These are phyloP conservation scores for Suhomyces ambrosiae DNA, from an alignment of 1,139 yeast genomes.

Conservation along the genomic window DNA sequence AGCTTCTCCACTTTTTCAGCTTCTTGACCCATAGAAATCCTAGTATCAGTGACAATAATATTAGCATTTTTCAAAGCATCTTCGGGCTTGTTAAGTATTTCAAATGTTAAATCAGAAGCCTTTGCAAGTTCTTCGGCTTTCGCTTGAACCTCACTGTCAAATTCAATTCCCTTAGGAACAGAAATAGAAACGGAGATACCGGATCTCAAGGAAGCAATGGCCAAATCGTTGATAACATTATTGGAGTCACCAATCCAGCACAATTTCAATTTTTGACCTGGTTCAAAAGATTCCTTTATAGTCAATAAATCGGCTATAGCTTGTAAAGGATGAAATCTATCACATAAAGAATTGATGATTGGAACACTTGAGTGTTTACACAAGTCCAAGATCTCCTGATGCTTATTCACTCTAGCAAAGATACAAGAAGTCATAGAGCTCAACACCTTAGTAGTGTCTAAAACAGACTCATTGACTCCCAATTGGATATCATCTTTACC, in stretches of 20 bases:
- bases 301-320: slow-evolving; percentile 91
- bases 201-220: slow-evolving; percentile 83
- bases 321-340: slow-evolving; percentile 90
- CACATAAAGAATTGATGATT: slow-evolving; percentile 90
- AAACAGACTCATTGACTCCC: slow-evolving; percentile 88
- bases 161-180: slow-evolving; percentile 72
- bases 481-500: slow-evolving; percentile 96
- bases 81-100: slow-evolving; percentile 70
- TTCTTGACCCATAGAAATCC: slow-evolving; percentile 98
- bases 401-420: slow-evolving; percentile 91
- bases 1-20: slow-evolving; percentile 69
- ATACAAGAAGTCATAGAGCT: slow-evolving; percentile 95
- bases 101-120: slow-evolving; percentile 57
- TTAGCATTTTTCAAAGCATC: slow-evolving; percentile 74
- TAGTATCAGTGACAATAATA: slow-evolving; percentile 92
- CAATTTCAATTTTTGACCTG: slow-evolving; percentile 64
- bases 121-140: slow-evolving; percentile 57
- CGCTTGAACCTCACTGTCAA: slow-evolving; percentile 57
- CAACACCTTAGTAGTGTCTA: slow-evolving; percentile 85
- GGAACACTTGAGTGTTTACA: slow-evolving; percentile 82
- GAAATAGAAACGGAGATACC: slow-evolving; percentile 87
- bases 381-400: slow-evolving; percentile 77
- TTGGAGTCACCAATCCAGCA: slow-evolving; percentile 98
- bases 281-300: slow-evolving; percentile 73
- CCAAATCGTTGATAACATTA: slow-evolving; percentile 90